A percentile compares a stretch with the other conserved stretches of the same genome.
These are phyloP conservation scores for Trichophyton schoenleinii DNA, from an alignment of 2,329 filamentous ascomycete species.

Conservation along the genomic window DNA sequence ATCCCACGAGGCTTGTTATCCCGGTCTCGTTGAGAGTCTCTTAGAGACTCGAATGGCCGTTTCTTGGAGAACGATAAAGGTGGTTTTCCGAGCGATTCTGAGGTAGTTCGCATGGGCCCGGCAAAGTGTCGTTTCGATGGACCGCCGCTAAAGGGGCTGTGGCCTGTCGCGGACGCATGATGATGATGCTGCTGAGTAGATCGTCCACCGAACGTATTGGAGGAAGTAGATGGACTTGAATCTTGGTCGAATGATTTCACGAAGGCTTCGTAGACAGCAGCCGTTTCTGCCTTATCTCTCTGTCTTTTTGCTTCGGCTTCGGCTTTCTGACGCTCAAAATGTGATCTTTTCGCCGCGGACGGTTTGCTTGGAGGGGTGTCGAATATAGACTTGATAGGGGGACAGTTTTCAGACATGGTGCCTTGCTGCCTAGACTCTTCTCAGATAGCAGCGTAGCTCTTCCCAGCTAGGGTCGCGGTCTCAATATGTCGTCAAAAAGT, in stretches of 20 bases:
- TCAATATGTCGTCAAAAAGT: no score
- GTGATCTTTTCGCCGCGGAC: slow-evolving; percentile 54
- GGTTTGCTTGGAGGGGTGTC: not conserved
- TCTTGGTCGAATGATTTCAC: slow-evolving; percentile 55
- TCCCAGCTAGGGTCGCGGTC: not conserved
- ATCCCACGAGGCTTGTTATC: slow-evolving; percentile 23
- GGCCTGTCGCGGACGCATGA: slow-evolving; percentile 21
- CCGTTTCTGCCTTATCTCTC: slow-evolving; percentile 75
- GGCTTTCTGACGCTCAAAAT: slow-evolving; percentile 77
- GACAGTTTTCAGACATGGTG: not conserved
- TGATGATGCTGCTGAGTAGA: slow-evolving; percentile 17
- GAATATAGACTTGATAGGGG: not conserved
- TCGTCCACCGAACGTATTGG: slow-evolving; percentile 10
- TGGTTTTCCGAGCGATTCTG: slow-evolving; percentile 37
- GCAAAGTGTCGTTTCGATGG: slow-evolving; percentile 50
- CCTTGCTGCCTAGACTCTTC: not conserved
- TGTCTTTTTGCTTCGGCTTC: slow-evolving; percentile 79
- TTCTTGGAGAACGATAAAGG: slow-evolving; percentile 32
- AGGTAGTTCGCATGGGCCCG: slow-evolving; percentile 34
- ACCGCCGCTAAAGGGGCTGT: slow-evolving; percentile 18
- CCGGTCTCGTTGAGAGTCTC: slow-evolving; percentile 28
- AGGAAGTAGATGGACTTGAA: slow-evolving; percentile 14
- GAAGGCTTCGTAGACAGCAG: slow-evolving; percentile 76
- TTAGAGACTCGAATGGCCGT: slow-evolving; percentile 32
- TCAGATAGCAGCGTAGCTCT: not conserved